phyloP scores from a whole-genome alignment of 1,284 basidiomycete species.

The Sanguinoderma infundibulare region DNA sequence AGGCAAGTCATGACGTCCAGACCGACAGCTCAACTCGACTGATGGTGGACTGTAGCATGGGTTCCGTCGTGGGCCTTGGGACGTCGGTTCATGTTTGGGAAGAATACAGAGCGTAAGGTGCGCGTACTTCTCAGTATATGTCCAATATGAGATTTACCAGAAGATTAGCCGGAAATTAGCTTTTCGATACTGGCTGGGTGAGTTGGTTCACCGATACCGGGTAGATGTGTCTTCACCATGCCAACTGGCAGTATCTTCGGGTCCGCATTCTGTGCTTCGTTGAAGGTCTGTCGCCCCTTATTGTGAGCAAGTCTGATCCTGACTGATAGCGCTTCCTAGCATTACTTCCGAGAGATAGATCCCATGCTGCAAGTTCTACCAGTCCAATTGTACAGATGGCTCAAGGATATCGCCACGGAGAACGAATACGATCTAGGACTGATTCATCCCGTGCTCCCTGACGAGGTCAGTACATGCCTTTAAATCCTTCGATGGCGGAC shows the following conservation, averaged over 20 bases:
- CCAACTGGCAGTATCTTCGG: constrained; percentile 44
- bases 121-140: too few species aligned
- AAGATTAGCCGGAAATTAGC: constrained; percentile 41
- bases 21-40: too few species aligned
- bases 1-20: too few species aligned
- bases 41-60: constrained; percentile 37
- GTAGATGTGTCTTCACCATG: neutral
- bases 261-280: constrained; percentile 46
- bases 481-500: neutral
- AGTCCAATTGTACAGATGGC: constrained; percentile 37
- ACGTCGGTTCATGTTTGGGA: constrained; percentile 40
- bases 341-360: constrained; percentile 45
- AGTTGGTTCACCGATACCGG: neutral
- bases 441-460: constrained; percentile 46
- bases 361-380: constrained; percentile 42
- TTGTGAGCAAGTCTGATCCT: too few species aligned
- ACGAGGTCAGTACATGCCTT: constrained; percentile 29
- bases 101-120: constrained; percentile 38
- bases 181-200: constrained; percentile 44
- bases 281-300: constrained; percentile 40
- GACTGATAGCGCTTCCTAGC: too few species aligned
- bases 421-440: constrained; percentile 40
- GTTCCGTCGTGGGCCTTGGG: constrained; percentile 48
- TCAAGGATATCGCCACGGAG: constrained; percentile 39
- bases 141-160: neutral